Percentiles rank a stretch among this genome's conserved stretches.
Evolutionary conservation across 2,329 filamentous ascomycete species (phyloP).

Genomic region (Nigrograna mackinnonii): DNA sequence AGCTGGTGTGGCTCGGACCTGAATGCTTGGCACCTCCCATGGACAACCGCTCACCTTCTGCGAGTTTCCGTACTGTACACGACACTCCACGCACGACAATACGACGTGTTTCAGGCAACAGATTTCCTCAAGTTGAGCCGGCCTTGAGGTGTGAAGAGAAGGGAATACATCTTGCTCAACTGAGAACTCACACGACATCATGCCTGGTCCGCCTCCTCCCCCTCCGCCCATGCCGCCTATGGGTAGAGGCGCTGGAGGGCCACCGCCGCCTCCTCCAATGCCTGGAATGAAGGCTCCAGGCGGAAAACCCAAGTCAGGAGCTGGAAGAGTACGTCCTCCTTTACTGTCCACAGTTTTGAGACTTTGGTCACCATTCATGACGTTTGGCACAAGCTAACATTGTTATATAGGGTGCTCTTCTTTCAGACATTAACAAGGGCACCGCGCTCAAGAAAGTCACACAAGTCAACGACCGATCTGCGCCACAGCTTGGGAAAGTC

Average conservation of each 20-base stretch:
- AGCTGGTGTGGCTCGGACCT: constrained; percentile 7
- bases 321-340: constrained; percentile 36
- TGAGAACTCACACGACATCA: constrained; percentile 17
- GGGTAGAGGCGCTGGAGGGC: constrained; percentile 40
- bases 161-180: not conserved
- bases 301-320: constrained; percentile 31
- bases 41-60: no score
- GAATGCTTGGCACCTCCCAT: constrained; percentile 2
- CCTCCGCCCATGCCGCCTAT: constrained; percentile 42
- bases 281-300: constrained; percentile 36
- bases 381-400: constrained; percentile 25
- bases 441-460: constrained; percentile 75
- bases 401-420: constrained; percentile 75
- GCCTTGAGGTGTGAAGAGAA: constrained; percentile 1
- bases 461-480: constrained; percentile 90
- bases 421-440: constrained; percentile 87
- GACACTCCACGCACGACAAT: constrained; percentile 9
- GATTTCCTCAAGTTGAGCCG: constrained; percentile 1
- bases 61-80: no score
- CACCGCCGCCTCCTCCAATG: constrained; percentile 41
- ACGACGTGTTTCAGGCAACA: constrained; percentile 11
- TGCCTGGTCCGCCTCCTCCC: constrained; percentile 37
- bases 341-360: not conserved
- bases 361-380: not conserved
- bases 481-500: constrained; percentile 67